Conservation (phyloP, 257 asterid species). For the Solanum rostratum region DNA sequence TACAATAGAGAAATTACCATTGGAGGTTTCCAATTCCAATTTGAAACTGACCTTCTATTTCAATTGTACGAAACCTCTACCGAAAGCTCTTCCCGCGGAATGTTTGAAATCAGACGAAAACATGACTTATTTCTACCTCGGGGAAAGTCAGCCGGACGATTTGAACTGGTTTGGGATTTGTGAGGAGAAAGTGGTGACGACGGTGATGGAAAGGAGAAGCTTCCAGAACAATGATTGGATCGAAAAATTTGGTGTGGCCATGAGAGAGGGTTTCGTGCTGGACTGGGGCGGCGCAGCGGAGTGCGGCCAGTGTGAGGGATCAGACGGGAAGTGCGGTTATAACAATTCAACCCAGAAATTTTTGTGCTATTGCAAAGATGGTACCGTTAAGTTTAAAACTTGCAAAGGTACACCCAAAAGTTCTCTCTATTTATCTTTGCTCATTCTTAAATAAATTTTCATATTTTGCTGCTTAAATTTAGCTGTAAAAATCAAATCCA, state of each 20-base stretch:
- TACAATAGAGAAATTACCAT: background rate
- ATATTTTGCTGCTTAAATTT: background rate
- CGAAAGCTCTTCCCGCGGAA: background rate
- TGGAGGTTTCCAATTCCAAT: background rate
- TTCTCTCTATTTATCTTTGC: background rate
- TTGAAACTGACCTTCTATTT: slow-evolving; percentile 4
- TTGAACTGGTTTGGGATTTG: slow-evolving; percentile 1
- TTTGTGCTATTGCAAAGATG: slow-evolving; percentile 13
- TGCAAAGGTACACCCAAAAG: slow-evolving; percentile 4
- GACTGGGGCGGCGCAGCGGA: background rate
- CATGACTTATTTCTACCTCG: background rate
- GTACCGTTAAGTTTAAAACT: background rate
- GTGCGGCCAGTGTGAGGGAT: slow-evolving; percentile 1
- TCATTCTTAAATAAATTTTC: background rate
- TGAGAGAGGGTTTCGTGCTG: slow-evolving; percentile 12
- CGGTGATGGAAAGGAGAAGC: background rate
- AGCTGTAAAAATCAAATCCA: background rate
- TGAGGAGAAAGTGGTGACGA: slow-evolving; percentile 6
- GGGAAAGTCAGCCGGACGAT: background rate
- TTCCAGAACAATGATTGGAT: background rate
- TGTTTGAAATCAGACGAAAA: background rate
- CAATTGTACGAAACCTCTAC: background rate
- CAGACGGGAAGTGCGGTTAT: slow-evolving; percentile 13
- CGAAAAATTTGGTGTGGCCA: background rate
- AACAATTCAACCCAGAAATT: background rate